Evolutionary conservation across 2,329 filamentous ascomycete species (phyloP), one percentile per base, ranked within the genome.

Genomic region (Epichloe coenophiala): DNA sequence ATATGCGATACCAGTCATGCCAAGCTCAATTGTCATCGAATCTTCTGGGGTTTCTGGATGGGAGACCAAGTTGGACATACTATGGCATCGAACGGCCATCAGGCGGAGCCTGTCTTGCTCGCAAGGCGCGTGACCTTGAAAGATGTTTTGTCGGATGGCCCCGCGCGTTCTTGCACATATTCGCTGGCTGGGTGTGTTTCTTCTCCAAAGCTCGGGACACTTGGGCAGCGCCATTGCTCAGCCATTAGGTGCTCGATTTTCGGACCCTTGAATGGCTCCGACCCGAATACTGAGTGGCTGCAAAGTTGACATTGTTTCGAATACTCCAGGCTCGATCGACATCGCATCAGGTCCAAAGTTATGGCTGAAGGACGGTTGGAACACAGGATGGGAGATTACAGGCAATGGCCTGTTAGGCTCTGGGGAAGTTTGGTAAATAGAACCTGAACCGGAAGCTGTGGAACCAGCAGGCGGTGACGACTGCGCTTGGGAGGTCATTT

Each of bases 211-310:
- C 12, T 43, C 21, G 17, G 19, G 40, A 2, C 12, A 31, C 13
- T 41, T 15, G 15, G 17, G 47, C 23, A 44, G 3, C 3, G 11
- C 17, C 13, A 13, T 5, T 7, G 12, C 17, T 56, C 53, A 61
- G 19, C 55, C 56, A 51, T 48, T 17, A 11, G 27, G 15, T 5
- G 48, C n/a, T 17, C 38, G 52, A n/a, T 59, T 60, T 8, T 61
- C 58, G 1, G 61, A 58, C 43, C 63, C 58, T 2, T 64, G 59
- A 39, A 67, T 61, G 7, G 62, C 63, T 13, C 64, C 67, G 2
- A 69, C 66, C 5, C 66, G 59, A 40, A 69, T 67, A 39, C 66
- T 70, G 3, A 70, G 56, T 1, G 67, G 67, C 45, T 70, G 65
- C 31, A 70, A 59, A 0, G 63, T 63, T 2, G 66, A 68, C 56